Conservation (phyloP, 139 green algal genomes). For the Spirogloea muscicola region DNA sequence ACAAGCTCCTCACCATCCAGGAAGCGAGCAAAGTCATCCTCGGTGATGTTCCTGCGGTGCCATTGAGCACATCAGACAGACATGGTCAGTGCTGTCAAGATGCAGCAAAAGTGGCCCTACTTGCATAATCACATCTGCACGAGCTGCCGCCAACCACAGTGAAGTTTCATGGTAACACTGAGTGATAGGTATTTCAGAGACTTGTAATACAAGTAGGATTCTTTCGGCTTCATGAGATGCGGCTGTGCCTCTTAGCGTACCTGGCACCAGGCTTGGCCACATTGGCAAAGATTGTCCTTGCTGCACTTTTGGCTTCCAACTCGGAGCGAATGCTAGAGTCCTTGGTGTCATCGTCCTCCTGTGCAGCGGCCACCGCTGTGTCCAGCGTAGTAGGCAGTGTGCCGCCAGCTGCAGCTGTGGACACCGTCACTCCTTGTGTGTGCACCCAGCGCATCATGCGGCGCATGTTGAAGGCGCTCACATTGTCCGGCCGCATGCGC, state of each 20-base stretch:
- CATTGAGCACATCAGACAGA: no score
- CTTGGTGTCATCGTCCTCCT: background rate
- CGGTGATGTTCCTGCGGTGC: no score
- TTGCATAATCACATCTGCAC: no score
- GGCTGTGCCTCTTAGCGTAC: no score
- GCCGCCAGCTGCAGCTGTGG: background rate
- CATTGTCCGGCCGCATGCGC: background rate
- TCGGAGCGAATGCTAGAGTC: slow-evolving; percentile 10
- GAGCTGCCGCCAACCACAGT: no score
- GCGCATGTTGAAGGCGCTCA: slow-evolving; percentile 12
- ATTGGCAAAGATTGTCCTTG: slow-evolving; percentile 18
- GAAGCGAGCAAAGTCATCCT: slow-evolving; percentile 22
- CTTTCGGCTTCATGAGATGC: no score
- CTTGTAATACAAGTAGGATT: no score
- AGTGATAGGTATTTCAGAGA: no score
- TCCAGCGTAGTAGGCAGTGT: no score
- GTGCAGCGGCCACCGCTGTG: background rate
- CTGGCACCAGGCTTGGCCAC: slow-evolving; percentile 1
- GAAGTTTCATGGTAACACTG: no score
- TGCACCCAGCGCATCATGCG: background rate
- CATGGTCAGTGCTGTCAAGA: no score
- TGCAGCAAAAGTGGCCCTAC: no score
- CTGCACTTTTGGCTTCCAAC: slow-evolving; percentile 23
- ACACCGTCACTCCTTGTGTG: background rate
- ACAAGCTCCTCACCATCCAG: slow-evolving; percentile 13